These are phyloP conservation scores for Jatropha curcas DNA, from an alignment of 345 rosid genomes.

Conservation along the genomic window DNA sequence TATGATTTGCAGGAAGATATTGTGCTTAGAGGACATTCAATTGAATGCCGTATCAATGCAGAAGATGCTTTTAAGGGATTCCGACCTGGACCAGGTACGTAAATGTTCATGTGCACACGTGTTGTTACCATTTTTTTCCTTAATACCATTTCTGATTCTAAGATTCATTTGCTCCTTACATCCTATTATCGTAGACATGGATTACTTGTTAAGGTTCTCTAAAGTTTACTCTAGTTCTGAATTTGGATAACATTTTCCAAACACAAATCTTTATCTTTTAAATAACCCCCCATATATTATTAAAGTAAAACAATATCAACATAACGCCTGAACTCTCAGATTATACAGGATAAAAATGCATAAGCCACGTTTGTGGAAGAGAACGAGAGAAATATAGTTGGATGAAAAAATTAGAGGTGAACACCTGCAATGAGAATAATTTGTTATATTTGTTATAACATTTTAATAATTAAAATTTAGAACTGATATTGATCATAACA, in stretches of 20 bases:
- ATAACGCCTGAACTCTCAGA: not conserved
- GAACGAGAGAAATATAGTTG: not conserved
- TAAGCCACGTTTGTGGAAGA: not conserved
- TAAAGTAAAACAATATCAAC: not conserved
- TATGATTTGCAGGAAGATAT: slow-evolving; percentile 69
- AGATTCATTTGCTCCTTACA: not conserved
- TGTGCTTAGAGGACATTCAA: slow-evolving; percentile 94
- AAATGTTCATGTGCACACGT: not conserved
- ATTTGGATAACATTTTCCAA: not conserved
- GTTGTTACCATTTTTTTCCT: not conserved
- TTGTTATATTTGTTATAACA: not conserved
- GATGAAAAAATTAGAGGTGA: not conserved
- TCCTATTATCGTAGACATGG: not conserved
- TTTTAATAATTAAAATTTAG: not conserved
- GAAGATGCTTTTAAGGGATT: slow-evolving; percentile 97
- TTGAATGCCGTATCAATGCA: slow-evolving; percentile 97
- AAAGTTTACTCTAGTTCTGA: not conserved
- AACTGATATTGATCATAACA: not conserved
- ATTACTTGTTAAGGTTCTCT: too few species aligned
- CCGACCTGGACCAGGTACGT: slow-evolving; percentile 95
- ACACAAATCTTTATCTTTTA: not conserved
- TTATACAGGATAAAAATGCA: not conserved
- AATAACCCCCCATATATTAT: not conserved
- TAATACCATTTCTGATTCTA: not conserved
- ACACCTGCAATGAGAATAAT: not conserved